Evolutionary conservation across 1,284 basidiomycete species (phyloP), one percentile per base, ranked within the genome.

Genomic region (Clitocybe nebularis): DNA sequence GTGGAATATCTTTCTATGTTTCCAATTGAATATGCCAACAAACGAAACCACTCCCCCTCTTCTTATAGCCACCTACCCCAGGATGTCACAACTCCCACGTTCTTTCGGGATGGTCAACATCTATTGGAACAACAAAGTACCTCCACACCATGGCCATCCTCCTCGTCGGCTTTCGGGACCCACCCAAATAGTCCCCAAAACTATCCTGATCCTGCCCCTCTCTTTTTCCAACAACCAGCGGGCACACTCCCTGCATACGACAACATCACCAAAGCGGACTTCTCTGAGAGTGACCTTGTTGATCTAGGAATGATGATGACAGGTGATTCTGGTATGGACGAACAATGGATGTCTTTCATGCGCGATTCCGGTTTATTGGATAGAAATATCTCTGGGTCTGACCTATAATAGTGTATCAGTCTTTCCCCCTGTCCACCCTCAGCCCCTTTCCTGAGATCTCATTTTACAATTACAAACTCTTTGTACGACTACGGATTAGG

Each of bases 331-430:
- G 73, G 71, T 2, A 74, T 77, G 46, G 75, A 79, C 46, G 71
- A 76, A 41, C 74, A 74, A 48, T 79, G 77, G 77, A 64, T 66
- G 49, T 63, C 65, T 1, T 72, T 79, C 48, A 77, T 79, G 71
- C 67, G 70, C 17, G 73, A 77, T 40, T 67, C 71, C 4, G 72
- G 71, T 17, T 54, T 77, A 36, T 48, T 77, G 48, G 66, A 69
- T 25, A 45, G 36, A 10, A 52, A 47, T 44, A 9, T 47, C 9
- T n/a, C n/a, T n/a, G n/a, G n/a, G n/a, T n/a, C n/a, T n/a, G n/a
- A n/a, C n/a, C n/a, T n/a, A n/a, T n/a, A n/a, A n/a, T n/a, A n/a
- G n/a, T n/a, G n/a, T n/a, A n/a, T n/a, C n/a, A n/a, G n/a, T n/a
- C n/a, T n/a, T n/a, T n/a, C n/a, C n/a, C n/a, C n/a, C n/a, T n/a